These are phyloP conservation scores for Aspergillus sp. DNA, from an alignment of 2,329 filamentous ascomycete species.

Conservation along the genomic window DNA sequence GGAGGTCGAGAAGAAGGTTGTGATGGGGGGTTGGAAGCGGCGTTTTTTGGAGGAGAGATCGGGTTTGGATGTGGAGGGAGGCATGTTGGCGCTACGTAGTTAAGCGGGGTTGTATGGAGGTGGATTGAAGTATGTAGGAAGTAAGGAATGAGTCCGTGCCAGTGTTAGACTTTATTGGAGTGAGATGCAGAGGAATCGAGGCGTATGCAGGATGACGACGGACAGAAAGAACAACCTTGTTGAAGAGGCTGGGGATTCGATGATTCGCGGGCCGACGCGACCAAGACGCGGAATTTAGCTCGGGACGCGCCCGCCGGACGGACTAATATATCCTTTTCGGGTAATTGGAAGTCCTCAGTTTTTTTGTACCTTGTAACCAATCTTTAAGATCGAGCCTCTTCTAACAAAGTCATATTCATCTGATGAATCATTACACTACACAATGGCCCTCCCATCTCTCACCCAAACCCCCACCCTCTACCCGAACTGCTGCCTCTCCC, in stretches of 20 bases:
- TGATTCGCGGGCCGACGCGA: neutral
- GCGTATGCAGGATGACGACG: conserved; percentile 14
- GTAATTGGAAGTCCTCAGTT: neutral
- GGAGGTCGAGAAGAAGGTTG: conserved; percentile 39
- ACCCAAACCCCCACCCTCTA: conserved; percentile 26
- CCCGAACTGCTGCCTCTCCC: conserved; percentile 34
- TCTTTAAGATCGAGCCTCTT: neutral
- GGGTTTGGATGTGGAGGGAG: neutral
- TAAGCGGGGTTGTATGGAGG: neutral
- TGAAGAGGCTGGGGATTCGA: conserved; percentile 25
- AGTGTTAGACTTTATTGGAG: neutral
- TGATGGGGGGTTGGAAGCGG: conserved; percentile 51
- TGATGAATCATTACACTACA: neutral
- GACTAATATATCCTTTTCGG: conserved; percentile 30
- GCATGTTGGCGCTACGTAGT: neutral
- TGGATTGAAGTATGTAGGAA: neutral
- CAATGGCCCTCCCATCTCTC: conserved; percentile 23
- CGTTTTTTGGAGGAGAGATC: conserved; percentile 41
- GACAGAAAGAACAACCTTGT: conserved; percentile 9
- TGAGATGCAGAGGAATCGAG: neutral
- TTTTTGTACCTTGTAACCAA: neutral
- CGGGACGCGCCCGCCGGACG: conserved; percentile 24
- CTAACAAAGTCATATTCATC: neutral
- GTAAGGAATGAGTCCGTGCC: neutral
- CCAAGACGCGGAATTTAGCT: conserved; percentile 28